Evolutionary conservation across 164 flowering plant species (phyloP).

Genomic region (Pachysandra terminalis): DNA sequence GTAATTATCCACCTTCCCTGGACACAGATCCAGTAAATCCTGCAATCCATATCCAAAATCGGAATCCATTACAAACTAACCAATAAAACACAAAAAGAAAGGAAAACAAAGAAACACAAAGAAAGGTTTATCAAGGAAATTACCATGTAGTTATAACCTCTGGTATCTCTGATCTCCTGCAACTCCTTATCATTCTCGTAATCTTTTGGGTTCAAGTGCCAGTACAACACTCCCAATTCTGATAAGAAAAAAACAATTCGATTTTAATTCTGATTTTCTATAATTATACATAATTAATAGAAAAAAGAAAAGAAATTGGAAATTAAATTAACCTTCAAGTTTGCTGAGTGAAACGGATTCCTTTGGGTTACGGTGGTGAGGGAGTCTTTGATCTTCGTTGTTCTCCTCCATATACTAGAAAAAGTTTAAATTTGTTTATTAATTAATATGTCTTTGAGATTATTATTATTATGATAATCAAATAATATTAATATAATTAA

Average conservation of each 20-base stretch:
- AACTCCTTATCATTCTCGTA: slow-evolving; percentile 65
- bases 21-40: slow-evolving; percentile 89
- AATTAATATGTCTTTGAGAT: too few relatives aligned
- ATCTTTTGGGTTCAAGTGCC: slow-evolving; percentile 59
- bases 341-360: slow-evolving; percentile 50
- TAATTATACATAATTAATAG: not conserved
- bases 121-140: too few relatives aligned
- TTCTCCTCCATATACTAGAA: slow-evolving; percentile 72
- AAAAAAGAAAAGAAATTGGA: slow-evolving; percentile 1
- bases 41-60: slow-evolving; percentile 8
- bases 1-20: slow-evolving; percentile 73
- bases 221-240: slow-evolving; percentile 68
- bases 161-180: slow-evolving; percentile 49
- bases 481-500: too few relatives aligned
- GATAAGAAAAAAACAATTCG: slow-evolving; percentile 15
- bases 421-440: too few relatives aligned
- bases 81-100: not conserved
- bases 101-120: not conserved
- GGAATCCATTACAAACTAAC: not conserved
- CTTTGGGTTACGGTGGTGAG: slow-evolving; percentile 62
- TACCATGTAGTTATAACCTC: slow-evolving; percentile 81
- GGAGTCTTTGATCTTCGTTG: slow-evolving; percentile 68
- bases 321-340: slow-evolving; percentile 43
- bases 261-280: not conserved
- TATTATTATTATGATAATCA: too few relatives aligned